Evolutionary conservation across 2,329 filamentous ascomycete genomes (phyloP).

Genomic region (Colletotrichum godetiae): DNA sequence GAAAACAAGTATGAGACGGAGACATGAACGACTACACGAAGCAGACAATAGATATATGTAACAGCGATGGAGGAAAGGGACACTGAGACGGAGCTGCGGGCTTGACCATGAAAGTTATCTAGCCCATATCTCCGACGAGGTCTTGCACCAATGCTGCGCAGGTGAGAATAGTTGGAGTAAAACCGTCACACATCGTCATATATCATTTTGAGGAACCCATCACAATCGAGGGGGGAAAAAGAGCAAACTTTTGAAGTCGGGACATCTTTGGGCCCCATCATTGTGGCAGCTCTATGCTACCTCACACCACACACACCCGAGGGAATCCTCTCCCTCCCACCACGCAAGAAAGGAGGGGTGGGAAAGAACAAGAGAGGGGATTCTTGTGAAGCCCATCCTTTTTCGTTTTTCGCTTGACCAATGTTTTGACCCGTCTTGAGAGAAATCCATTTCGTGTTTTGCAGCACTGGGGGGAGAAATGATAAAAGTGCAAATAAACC

Average conservation of each 20-base stretch:
- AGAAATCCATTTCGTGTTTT: slow-evolving; percentile 36
- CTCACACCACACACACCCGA: slow-evolving; percentile 25
- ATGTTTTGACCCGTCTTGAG: slow-evolving; percentile 30
- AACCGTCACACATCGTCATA: background rate
- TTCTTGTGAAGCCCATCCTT: slow-evolving; percentile 29
- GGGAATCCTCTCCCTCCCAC: slow-evolving; percentile 25
- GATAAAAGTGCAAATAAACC: slow-evolving; percentile 35
- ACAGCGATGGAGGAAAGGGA: background rate
- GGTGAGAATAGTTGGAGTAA: no score
- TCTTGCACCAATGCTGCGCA: no score
- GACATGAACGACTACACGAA: background rate
- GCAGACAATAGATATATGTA: background rate
- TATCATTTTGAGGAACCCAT: background rate
- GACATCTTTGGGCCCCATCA: slow-evolving; percentile 34
- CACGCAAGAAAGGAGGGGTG: slow-evolving; percentile 7
- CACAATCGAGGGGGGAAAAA: background rate
- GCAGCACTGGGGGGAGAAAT: slow-evolving; percentile 32
- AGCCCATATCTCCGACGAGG: no score
- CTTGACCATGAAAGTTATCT: background rate
- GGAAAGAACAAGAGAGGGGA: slow-evolving; percentile 19
- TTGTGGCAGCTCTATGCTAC: slow-evolving; percentile 36
- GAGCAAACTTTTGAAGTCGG: slow-evolving; percentile 26
- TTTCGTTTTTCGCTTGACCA: slow-evolving; percentile 32
- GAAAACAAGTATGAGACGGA: background rate
- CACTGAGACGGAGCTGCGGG: background rate